Evolutionary conservation across 768 basidiomycete genomes (phyloP).

Genomic region (Suillus alpinus): DNA sequence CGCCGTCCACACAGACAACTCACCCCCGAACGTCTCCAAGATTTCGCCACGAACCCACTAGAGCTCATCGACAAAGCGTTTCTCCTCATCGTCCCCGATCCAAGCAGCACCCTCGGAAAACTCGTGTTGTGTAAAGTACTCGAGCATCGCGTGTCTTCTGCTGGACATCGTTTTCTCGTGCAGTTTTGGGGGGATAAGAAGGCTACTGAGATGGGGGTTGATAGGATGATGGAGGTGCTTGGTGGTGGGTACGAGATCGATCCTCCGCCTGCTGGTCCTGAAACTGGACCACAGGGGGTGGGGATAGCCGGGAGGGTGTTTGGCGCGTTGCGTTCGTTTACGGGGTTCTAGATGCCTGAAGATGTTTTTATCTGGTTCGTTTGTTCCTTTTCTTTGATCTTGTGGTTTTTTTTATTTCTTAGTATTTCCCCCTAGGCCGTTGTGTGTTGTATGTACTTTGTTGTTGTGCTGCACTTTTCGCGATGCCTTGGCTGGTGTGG

Average conservation of each 20-base stretch:
- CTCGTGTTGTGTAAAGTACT: background rate
- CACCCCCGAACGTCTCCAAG: background rate
- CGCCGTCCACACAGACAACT: constrained; percentile 1
- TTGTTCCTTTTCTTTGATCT: background rate
- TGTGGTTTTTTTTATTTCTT: background rate
- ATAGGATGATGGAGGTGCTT: background rate
- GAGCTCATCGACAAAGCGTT: background rate
- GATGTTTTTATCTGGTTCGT: background rate
- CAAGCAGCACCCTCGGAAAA: background rate
- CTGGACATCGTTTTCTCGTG: background rate
- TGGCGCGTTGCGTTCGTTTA: background rate
- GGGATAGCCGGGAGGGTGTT: background rate
- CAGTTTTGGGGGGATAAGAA: constrained; percentile 1
- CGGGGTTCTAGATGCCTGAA: background rate
- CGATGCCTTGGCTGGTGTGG: background rate
- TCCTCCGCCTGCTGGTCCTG: background rate
- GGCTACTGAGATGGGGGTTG: background rate
- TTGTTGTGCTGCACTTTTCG: background rate
- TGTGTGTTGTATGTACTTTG: background rate
- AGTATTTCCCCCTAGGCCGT: background rate
- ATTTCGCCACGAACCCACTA: background rate
- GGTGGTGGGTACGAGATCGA: background rate
- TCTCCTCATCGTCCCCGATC: constrained; percentile 1
- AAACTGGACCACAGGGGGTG: background rate
- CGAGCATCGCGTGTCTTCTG: background rate